phyloP scores from a whole-genome alignment of 78 protist species.

The slime mould (Dictyostelium discoideum) region DNA sequence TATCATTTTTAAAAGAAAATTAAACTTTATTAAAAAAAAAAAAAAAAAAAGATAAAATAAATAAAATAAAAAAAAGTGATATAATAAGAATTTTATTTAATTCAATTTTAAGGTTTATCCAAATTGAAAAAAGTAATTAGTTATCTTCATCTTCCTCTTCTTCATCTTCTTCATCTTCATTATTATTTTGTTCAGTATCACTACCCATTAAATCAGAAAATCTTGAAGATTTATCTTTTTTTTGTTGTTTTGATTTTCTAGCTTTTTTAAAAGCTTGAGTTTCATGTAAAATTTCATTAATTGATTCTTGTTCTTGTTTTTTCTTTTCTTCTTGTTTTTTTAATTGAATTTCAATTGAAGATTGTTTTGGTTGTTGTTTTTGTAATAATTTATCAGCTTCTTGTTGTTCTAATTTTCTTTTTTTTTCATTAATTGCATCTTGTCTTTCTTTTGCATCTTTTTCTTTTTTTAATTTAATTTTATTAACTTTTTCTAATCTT shows the following conservation, averaged over 20 bases:
- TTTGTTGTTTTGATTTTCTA: background rate
- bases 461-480: background rate
- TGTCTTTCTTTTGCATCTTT: background rate
- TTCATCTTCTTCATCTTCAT: background rate
- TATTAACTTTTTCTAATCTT: constrained; percentile 10
- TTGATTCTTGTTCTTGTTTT: constrained; percentile 31
- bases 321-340: constrained; percentile 21
- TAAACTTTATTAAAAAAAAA: too few relatives aligned
- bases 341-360: background rate
- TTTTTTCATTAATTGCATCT: background rate
- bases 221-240: constrained; percentile 43
- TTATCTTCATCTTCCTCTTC: background rate
- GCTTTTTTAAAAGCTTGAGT: background rate
- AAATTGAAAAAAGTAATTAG: too few relatives aligned
- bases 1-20: too few relatives aligned
- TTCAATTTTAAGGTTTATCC: too few relatives aligned
- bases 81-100: too few relatives aligned
- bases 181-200: background rate
- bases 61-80: too few relatives aligned
- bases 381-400: background rate
- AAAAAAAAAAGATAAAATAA: too few relatives aligned
- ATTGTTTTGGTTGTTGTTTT: background rate
- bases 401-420: background rate
- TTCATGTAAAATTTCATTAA: constrained; percentile 60
- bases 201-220: constrained; percentile 60